Percentiles rank a stretch among this genome's conserved stretches.
phyloP scores from a whole-genome alignment of 176 grass and related monocot genomes.

The Rhynchospora pubera region DNA sequence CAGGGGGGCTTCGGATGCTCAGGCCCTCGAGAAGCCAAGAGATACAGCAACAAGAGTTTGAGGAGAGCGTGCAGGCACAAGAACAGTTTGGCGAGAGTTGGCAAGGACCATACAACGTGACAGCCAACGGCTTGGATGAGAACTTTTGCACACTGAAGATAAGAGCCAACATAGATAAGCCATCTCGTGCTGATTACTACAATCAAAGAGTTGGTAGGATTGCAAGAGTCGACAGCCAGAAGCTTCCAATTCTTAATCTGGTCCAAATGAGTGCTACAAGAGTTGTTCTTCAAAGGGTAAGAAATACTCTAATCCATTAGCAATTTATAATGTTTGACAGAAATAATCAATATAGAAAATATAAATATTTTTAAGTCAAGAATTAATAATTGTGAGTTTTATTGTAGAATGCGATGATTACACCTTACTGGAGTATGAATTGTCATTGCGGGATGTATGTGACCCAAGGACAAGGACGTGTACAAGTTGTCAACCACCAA shows the following conservation, averaged over 20 bases:
- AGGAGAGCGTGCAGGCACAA: not conserved
- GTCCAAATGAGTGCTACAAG: constrained; percentile 26
- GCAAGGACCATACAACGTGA: not conserved
- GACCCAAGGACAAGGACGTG: constrained; percentile 4
- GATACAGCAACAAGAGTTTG: not conserved
- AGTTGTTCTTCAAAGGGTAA: constrained; percentile 19
- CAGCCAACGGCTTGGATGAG: constrained; percentile 15
- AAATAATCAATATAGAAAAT: not conserved
- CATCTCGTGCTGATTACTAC: constrained; percentile 7
- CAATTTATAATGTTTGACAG: not conserved
- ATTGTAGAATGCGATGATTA: constrained; percentile 24
- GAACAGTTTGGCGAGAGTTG: not conserved
- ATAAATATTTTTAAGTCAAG: no score
- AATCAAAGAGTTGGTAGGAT: constrained; percentile 10
- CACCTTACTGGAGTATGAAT: constrained; percentile 30
- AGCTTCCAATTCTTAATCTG: constrained; percentile 25
- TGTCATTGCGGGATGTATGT: constrained; percentile 25
- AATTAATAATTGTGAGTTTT: not conserved
- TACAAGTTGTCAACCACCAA: constrained; percentile 22
- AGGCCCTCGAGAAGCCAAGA: not conserved
- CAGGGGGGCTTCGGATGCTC: not conserved
- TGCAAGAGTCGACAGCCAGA: constrained; percentile 21
- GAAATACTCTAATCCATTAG: not conserved
- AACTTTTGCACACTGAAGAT: constrained; percentile 15
- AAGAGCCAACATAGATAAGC: constrained; percentile 16